Conservation (phyloP, 441 rosid species). For the Macaranga tanarius region DNA sequence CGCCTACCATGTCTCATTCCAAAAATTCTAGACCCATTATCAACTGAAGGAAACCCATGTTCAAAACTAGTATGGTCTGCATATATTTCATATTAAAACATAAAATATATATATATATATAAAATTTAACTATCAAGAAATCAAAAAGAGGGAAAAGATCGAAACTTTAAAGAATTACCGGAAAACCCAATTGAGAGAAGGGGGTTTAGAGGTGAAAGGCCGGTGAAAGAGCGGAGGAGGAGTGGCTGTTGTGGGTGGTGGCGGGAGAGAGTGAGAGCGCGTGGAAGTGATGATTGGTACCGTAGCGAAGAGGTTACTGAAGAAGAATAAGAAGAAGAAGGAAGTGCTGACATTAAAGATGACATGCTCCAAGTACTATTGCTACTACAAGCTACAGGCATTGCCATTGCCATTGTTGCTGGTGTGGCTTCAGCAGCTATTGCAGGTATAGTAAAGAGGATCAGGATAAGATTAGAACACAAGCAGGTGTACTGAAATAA, state of each 20-base stretch:
- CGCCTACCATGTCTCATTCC: conserved; percentile 85
- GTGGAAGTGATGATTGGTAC: conserved; percentile 30
- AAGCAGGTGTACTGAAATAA: neutral
- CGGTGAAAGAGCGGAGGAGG: conserved; percentile 50
- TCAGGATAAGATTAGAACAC: conserved; percentile 13
- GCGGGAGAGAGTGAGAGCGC: conserved; percentile 26
- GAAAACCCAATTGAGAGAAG: conserved; percentile 51
- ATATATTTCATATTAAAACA: neutral
- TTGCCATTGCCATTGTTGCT: conserved; percentile 29
- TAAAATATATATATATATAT: too few species aligned
- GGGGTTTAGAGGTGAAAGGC: conserved; percentile 56
- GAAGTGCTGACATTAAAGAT: conserved; percentile 61
- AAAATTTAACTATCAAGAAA: neutral
- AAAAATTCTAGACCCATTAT: conserved; percentile 57
- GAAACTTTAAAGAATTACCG: conserved; percentile 35
- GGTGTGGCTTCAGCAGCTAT: neutral
- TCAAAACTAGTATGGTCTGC: conserved; percentile 50
- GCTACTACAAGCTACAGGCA: conserved; percentile 21
- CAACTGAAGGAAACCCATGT: conserved; percentile 42
- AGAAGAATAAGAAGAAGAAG: conserved; percentile 33
- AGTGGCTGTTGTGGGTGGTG: conserved; percentile 19
- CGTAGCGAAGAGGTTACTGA: conserved; percentile 21
- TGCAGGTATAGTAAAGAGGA: neutral
- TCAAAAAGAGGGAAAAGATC: neutral
- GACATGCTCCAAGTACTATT: conserved; percentile 56